phyloP scores from a whole-genome alignment of 2,329 filamentous ascomycete species.

The Phyllosticta citribraziliensis region DNA sequence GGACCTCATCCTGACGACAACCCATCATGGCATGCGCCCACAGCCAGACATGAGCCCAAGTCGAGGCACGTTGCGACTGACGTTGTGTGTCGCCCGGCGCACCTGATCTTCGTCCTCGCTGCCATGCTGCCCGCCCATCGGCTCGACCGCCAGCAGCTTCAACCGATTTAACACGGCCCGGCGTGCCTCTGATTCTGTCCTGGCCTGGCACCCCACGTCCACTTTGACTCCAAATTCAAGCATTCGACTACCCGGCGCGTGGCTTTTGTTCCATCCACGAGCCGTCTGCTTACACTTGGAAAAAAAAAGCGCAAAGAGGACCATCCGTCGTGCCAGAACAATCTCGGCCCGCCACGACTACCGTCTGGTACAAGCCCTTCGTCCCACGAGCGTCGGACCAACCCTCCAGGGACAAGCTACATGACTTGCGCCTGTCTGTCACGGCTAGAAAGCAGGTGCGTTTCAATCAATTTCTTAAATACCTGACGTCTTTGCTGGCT shows the following conservation, averaged over 20 bases:
- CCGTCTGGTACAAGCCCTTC: neutral
- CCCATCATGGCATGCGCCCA: neutral
- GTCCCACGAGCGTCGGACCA: neutral
- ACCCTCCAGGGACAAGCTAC: neutral
- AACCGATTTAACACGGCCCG: neutral
- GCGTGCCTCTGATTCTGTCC: neutral
- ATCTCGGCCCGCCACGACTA: constrained; percentile 5
- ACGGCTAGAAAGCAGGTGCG: neutral
- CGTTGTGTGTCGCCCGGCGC: neutral
- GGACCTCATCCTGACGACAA: neutral
- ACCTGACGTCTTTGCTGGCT: neutral
- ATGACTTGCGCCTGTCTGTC: neutral
- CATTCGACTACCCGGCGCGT: neutral
- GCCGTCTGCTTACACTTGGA: neutral
- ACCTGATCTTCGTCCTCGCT: neutral
- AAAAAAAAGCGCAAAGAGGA: neutral
- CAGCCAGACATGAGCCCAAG: constrained; percentile 1
- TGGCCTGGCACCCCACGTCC: neutral
- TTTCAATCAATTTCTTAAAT: neutral
- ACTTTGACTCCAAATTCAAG: neutral
- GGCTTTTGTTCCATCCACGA: neutral
- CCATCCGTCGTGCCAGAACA: constrained; percentile 3
- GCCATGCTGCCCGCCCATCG: neutral
- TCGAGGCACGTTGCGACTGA: constrained; percentile 3
- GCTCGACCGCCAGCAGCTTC: neutral